Evolutionary conservation across 2,329 filamentous ascomycete species (phyloP), one percentile per base, ranked within the genome.

Genomic region (Hirsutella minnesotensis): DNA sequence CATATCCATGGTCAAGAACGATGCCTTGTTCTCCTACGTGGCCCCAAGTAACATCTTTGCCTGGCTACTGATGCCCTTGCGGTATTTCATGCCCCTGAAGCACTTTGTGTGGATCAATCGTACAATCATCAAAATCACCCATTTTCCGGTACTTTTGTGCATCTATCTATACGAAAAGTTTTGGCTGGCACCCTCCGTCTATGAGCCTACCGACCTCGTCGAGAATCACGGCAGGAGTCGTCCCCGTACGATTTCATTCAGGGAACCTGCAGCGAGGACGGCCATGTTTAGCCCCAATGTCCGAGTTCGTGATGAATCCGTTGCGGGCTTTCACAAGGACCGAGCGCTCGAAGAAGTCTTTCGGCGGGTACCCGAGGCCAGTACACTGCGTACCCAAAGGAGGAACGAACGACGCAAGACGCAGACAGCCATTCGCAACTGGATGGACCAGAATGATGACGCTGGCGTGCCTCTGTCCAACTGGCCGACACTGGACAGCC

Each of bases 1-100:
- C 4, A 94, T 95, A 40, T 94, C 87, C 4, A 94, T 95, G 86
- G 90, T 95, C 50, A 96, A 95, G 62, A 95, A 92, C n/a, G 90
- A 96, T 59, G 85, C 88, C 0, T 69, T 95, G 0, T 96, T 96
- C 67, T 94, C 87, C 3, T 95, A 95, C 58, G 77, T 95, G 47
- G 85, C 90, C 2, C 90, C 90, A 0, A 83, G 85, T 13, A 96
- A 96, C 57, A 83, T 95, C 24, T 75, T 95, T 48, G 89, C 86
- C 1, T 96, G 89, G 90, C 58, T 90, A 1, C 68, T 95, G 22
- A 88, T 88, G 54, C 90, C 90, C 0, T 61, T 94, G 37, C 77
- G 89, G 48, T 94, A 83, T 57, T 67, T 79, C 53, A 79, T 95
- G 67, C 79, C 88, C 0, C 80, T 95, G 51, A 77, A 77, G 34